Base-by-base conservation (phyloP, 1,284 basidiomycete species). In the Pterula multifida region DNA sequence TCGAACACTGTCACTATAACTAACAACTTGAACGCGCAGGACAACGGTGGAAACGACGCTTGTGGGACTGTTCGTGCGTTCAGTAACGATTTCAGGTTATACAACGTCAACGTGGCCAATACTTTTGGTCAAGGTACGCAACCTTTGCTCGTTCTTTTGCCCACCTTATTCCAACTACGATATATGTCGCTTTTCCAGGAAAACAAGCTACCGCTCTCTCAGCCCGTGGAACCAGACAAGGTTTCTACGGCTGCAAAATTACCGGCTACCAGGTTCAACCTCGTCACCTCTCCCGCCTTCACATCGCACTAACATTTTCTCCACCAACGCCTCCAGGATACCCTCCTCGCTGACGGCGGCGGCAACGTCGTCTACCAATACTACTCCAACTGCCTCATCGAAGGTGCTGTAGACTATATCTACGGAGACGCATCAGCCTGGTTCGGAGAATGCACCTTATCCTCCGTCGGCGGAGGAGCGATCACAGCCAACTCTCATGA, bases 361-460 rank as follows among this genome's bases (percentile, higher is more conserved):
- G 55, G 51, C 2, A 49, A 36, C 46, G 6, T 32, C 6, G 28
- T 32, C 28, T 42, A 42, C 39, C 56, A 57, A 50, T 57, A 56
- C 36, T 57, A 57, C 51, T 55, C 58, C 51, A 62, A 62, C 50
- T 60, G 60, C 42, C 57, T 54, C 32, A 61, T 62, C 44, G 57
- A 59, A 48, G 60, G 60, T 15, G 60, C 60, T 1, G 57, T 61
- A 13, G 59, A 62, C 54, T 62, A 61, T 42, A 62, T 62, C 22
- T 62, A 61, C 24, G 60, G 60, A 3, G 52, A 50, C 3, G 59
- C 60, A 11, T 58, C 58, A 3, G 59, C 58, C 12, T 62, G 60
- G 60, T 61, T 62, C 44, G 60, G 60, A 15, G 59, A 62, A 52
- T 62, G 60, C 48, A 58, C 54, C 3, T 35, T 62, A 19, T 54